Conservation (phyloP, 306 rosid species). For the Ormosia semicastrata region DNA sequence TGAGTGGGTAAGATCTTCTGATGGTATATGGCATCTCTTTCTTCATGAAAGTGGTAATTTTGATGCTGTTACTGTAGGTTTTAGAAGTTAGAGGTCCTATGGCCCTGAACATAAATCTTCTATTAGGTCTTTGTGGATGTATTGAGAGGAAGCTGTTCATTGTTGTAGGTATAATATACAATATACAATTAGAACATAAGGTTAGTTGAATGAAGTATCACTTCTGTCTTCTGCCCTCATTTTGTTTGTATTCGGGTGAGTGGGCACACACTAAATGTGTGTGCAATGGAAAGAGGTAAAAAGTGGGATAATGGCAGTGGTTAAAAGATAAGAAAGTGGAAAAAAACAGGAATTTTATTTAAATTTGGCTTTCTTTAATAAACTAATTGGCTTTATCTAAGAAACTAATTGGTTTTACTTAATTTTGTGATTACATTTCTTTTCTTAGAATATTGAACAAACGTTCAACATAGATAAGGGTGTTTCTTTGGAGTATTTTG, state of each 20-base stretch:
- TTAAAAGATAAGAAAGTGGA: neutral
- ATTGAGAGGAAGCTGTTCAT: neutral
- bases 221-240: neutral
- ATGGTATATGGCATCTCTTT: neutral
- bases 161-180: neutral
- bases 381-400: neutral
- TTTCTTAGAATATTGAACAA: neutral
- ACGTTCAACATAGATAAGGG: neutral
- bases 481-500: too few relatives aligned
- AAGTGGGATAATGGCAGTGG: neutral
- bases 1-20: neutral
- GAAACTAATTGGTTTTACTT: neutral
- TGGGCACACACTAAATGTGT: neutral
- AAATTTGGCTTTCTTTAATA: neutral
- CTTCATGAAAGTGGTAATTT: conserved; percentile 8
- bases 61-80: neutral
- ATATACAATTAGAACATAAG: neutral
- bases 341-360: neutral
- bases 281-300: neutral
- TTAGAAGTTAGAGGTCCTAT: neutral
- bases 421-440: neutral
- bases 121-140: neutral
- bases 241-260: neutral
- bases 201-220: conserved; percentile 4
- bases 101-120: conserved; percentile 1